Conservation (phyloP, 1,284 basidiomycete species). For the Afroboletus lepidellus region DNA sequence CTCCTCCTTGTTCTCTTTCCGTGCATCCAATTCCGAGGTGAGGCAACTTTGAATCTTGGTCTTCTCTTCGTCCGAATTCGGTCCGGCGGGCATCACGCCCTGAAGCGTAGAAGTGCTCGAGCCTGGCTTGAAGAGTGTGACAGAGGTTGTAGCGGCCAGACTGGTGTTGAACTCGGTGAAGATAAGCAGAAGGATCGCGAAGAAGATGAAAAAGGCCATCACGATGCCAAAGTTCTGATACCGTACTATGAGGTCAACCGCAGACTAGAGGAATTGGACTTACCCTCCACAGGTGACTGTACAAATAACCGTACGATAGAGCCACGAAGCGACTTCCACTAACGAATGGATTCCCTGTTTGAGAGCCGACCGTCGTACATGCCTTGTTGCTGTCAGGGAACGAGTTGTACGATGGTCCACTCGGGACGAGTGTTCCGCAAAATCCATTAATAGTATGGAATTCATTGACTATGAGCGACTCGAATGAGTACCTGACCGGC, state of each 20-base stretch:
- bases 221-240: slow-evolving; percentile 56
- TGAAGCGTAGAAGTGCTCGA: slow-evolving; percentile 20
- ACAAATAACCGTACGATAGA: slow-evolving; percentile 62
- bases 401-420: slow-evolving; percentile 52
- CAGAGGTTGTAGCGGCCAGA: slow-evolving; percentile 32
- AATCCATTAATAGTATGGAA: slow-evolving; percentile 46
- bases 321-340: slow-evolving; percentile 37
- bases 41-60: slow-evolving; percentile 18
- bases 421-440: slow-evolving; percentile 45
- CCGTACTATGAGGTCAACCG: neutral
- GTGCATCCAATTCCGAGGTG: slow-evolving; percentile 32
- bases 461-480: slow-evolving; percentile 55
- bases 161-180: slow-evolving; percentile 50
- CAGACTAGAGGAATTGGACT: too few species aligned
- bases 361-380: slow-evolving; percentile 49
- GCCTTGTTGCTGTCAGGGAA: slow-evolving; percentile 55
- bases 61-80: slow-evolving; percentile 29
- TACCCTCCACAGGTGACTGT: slow-evolving; percentile 67
- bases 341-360: slow-evolving; percentile 22
- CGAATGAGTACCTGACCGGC: slow-evolving; percentile 53
- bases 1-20: slow-evolving; percentile 9
- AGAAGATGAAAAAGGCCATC: slow-evolving; percentile 49
- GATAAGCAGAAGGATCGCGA: slow-evolving; percentile 47
- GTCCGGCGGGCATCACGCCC: neutral
- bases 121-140: slow-evolving; percentile 46